These are phyloP conservation scores for Novymonas esmeraldas DNA, from an alignment of 208 protist genomes.

Conservation along the genomic window DNA sequence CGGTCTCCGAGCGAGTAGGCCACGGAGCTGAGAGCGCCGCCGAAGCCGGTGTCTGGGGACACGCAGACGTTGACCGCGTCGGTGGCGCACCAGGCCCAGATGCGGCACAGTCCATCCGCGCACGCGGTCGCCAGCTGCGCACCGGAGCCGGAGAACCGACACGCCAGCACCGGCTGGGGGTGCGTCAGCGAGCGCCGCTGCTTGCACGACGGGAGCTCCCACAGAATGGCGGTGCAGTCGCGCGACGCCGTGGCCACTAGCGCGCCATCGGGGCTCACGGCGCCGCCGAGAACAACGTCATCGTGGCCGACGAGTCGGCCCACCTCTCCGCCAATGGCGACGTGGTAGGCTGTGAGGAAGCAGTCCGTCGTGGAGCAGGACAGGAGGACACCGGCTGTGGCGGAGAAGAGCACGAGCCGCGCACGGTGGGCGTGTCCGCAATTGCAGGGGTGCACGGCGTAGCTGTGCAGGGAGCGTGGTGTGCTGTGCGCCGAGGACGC, in stretches of 20 bases:
- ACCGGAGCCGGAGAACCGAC: constrained; percentile 23
- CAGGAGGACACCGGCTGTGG: constrained; percentile 19
- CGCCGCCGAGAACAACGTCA: constrained; percentile 30
- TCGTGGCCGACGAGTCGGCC: constrained; percentile 28
- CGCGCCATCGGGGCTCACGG: constrained; percentile 17
- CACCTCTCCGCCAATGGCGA: constrained; percentile 17
- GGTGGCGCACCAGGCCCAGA: constrained; percentile 23
- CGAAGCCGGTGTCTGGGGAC: constrained; percentile 18
- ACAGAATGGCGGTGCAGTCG: constrained; percentile 31
- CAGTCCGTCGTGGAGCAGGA: constrained; percentile 29
- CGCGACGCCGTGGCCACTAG: constrained; percentile 38
- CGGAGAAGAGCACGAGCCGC: constrained; percentile 18
- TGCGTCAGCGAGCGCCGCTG: constrained; percentile 36
- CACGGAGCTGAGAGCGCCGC: constrained; percentile 10
- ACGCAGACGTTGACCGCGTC: constrained; percentile 13
- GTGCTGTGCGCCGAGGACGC: not conserved
- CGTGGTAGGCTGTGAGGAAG: constrained; percentile 28
- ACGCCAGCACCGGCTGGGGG: constrained; percentile 25
- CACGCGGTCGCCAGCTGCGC: constrained; percentile 33
- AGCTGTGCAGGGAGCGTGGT: constrained; percentile 4
- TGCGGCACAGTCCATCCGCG: constrained; percentile 32
- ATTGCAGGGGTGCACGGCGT: constrained; percentile 12
- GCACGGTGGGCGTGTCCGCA: constrained; percentile 25
- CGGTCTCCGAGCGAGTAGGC: constrained; percentile 16
- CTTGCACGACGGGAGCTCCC: constrained; percentile 35